These are phyloP conservation scores for Trichoderma sp. DNA, from an alignment of 2,329 filamentous ascomycete species.

Conservation along the genomic window DNA sequence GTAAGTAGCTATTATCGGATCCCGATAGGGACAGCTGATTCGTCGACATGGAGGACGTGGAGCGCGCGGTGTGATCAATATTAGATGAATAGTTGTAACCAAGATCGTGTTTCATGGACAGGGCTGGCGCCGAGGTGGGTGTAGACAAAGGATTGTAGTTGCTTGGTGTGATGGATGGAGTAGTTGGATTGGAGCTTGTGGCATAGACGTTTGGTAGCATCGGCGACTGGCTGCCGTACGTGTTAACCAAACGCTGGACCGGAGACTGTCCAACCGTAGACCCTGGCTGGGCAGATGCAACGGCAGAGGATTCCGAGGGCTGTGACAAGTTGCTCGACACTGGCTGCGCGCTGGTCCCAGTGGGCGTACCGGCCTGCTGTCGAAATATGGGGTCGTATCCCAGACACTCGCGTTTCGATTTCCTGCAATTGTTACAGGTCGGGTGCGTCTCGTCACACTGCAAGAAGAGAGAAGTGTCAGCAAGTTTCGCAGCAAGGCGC, in stretches of 20 bases:
- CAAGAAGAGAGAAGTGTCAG: conserved; percentile 38
- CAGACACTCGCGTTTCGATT: conserved; percentile 83
- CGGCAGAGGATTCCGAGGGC: conserved; percentile 41
- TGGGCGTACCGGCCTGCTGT: conserved; percentile 72
- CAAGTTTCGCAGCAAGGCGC: conserved; percentile 27
- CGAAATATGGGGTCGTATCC: conserved; percentile 90
- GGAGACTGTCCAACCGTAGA: conserved; percentile 33
- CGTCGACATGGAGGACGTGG: conserved; percentile 35
- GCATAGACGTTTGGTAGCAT: conserved; percentile 51
- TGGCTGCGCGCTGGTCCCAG: conserved; percentile 59
- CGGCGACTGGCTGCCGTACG: conserved; percentile 52
- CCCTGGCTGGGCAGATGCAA: conserved; percentile 32
- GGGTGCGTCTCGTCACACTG: conserved; percentile 97
- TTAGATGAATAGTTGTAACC: conserved; percentile 57
- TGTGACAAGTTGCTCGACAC: conserved; percentile 41
- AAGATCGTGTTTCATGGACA: conserved; percentile 44
- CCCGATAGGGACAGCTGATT: conserved; percentile 37
- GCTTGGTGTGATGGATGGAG: conserved; percentile 35
- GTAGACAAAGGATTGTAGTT: conserved; percentile 40
- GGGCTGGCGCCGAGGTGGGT: conserved; percentile 37
- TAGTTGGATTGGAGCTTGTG: conserved; percentile 38
- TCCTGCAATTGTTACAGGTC: conserved; percentile 86
- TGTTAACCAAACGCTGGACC: conserved; percentile 41
- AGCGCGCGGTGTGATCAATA: conserved; percentile 70
- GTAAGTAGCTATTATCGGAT: conserved; percentile 44